Evolutionary conservation across 116 monocot genomes (phyloP).

Genomic region (Posidonia oceanica): DNA sequence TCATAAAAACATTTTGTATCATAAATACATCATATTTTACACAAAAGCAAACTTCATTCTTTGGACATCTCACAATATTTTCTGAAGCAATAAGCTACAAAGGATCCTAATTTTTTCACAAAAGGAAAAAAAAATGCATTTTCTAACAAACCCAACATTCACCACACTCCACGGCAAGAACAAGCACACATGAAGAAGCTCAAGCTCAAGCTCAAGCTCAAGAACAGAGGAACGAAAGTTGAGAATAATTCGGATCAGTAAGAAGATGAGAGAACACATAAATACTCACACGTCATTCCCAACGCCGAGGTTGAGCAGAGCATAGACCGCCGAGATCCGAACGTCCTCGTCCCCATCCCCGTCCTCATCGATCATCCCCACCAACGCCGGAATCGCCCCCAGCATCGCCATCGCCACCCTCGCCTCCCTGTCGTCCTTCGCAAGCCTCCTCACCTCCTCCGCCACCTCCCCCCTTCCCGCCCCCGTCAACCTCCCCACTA

Average conservation of each 20-base stretch:
- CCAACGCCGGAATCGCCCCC: conserved; percentile 68
- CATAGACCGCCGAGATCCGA: conserved; percentile 43
- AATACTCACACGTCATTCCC: conserved; percentile 54
- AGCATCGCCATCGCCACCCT: conserved; percentile 64
- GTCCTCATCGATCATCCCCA: conserved; percentile 13
- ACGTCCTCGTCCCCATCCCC: background rate
- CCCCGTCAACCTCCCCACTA: conserved; percentile 23
- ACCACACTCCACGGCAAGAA: no score
- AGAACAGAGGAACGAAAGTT: background rate
- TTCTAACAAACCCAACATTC: no score
- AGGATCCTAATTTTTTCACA: no score
- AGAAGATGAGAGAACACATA: background rate
- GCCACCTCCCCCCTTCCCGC: conserved; percentile 1
- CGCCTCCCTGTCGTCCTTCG: conserved; percentile 58
- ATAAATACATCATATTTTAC: no score
- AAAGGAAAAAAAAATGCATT: no score
- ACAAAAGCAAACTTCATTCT: background rate
- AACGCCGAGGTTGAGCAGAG: conserved; percentile 74
- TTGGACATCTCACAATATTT: background rate
- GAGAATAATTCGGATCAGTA: background rate
- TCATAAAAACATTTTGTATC: no score
- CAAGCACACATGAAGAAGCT: no score
- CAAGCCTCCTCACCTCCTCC: conserved; percentile 41
- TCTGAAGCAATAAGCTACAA: no score
- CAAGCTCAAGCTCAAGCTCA: background rate